These are phyloP conservation scores for Cryptococcus sp. DNA, from an alignment of 1,284 basidiomycete species.

Conservation along the genomic window DNA sequence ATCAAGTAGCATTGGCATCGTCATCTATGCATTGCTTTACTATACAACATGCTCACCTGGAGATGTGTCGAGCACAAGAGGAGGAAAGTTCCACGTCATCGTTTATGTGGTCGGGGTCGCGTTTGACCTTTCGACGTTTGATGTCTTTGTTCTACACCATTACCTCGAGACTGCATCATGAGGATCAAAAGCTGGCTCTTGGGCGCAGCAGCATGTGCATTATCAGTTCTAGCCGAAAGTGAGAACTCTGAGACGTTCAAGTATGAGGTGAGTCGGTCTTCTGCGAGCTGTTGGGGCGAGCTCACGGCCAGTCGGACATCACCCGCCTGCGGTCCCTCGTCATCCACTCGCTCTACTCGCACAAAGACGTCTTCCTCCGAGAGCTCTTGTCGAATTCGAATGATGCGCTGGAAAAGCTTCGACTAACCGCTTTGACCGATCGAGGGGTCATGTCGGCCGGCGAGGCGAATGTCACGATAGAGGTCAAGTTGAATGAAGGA, in stretches of 20 bases:
- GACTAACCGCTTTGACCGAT: constrained; percentile 75
- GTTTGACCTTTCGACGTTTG: background rate
- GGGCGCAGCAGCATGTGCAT: constrained; percentile 45
- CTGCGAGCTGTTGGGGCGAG: background rate
- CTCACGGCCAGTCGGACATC: constrained; percentile 70
- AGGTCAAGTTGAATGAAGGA: constrained; percentile 60
- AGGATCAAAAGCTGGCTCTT: constrained; percentile 17
- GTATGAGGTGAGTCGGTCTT: constrained; percentile 62
- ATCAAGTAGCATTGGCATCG: too few species aligned
- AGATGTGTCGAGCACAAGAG: too few species aligned
- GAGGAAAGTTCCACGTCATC: constrained; percentile 1
- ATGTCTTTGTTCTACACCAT: background rate
- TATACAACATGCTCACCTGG: too few species aligned
- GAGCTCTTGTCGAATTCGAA: constrained; percentile 92
- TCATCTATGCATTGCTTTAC: too few species aligned
- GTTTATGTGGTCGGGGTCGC: background rate
- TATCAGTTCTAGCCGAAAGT: constrained; percentile 54
- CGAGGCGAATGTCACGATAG: constrained; percentile 78
- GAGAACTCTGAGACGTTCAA: constrained; percentile 53
- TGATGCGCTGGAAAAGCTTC: constrained; percentile 89
- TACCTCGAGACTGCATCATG: constrained; percentile 11
- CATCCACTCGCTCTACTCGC: constrained; percentile 58
- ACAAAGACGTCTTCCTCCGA: constrained; percentile 84
- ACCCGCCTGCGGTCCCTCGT: constrained; percentile 84
- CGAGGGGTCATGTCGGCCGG: constrained; percentile 55